These are phyloP conservation scores for Candida awuae DNA, from an alignment of 805 yeast species.

Conservation along the genomic window DNA sequence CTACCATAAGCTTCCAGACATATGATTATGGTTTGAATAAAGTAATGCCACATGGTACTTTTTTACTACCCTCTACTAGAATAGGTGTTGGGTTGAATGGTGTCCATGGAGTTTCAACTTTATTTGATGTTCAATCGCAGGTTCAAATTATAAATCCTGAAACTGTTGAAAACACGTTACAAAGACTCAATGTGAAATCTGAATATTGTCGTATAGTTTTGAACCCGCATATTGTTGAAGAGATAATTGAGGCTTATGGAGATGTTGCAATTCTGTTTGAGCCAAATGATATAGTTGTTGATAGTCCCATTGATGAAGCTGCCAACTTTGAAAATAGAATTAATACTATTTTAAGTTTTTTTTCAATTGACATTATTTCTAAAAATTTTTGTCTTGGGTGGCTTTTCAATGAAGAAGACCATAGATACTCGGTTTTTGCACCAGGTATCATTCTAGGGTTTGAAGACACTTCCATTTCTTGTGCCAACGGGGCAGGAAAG, in stretches of 20 bases:
- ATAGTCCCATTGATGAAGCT: background rate
- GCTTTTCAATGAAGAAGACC: constrained; percentile 43
- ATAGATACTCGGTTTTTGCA: background rate
- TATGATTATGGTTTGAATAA: constrained; percentile 12
- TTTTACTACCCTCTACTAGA: constrained; percentile 35
- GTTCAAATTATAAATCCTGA: constrained; percentile 36
- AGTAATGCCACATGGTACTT: constrained; percentile 31
- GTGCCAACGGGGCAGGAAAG: constrained; percentile 56
- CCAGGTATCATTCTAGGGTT: constrained; percentile 81
- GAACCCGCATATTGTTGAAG: constrained; percentile 36
- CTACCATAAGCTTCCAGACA: constrained; percentile 10
- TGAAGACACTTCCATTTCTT: constrained; percentile 59
- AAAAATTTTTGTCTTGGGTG: constrained; percentile 72
- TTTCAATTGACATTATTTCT: constrained; percentile 50
- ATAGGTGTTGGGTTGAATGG: constrained; percentile 27
- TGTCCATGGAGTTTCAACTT: constrained; percentile 32
- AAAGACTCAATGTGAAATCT: constrained; percentile 50
- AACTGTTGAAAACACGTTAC: constrained; percentile 23
- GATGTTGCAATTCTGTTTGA: constrained; percentile 3
- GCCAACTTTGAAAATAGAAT: constrained; percentile 12
- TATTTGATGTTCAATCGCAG: constrained; percentile 41
- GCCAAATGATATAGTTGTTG: background rate
- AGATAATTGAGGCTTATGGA: constrained; percentile 18
- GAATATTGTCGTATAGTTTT: constrained; percentile 51
- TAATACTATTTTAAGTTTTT: constrained; percentile 28